Evolutionary conservation across 1,284 basidiomycete genomes (phyloP), one percentile per base, ranked within the genome.

Genomic region (Fomitopsis schrenkii): DNA sequence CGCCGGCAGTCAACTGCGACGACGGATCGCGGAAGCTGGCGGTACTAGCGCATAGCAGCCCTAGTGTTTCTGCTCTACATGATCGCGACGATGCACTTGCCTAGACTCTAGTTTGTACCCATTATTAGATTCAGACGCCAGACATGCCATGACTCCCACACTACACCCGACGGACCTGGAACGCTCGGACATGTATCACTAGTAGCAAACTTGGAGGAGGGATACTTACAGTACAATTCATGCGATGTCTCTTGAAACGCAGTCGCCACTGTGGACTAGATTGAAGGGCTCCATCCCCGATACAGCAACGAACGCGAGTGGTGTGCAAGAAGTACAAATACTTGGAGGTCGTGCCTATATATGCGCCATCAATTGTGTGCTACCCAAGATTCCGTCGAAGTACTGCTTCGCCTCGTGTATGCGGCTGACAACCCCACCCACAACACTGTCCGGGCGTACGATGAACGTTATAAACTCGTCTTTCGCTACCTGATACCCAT

Each of bases 361-460:
- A 17, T 30, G 52, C 30, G 15, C 19, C 17, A 17, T 22, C 8
- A 45, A 17, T 35, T 53, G 5, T 53, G 17, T 14, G 15, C 8
- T 17, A 12, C 42, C 22, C 12, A 53, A 53, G 14, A 53, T 12
- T 3, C 17, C 17, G 19, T 15, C 36, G 52, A 53, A 38, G 52
- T 53, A 70, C 40, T 42, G 22, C 36, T 62, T 52, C 28, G 67
- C 45, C 7, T 62, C 64, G n/a, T 59, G 59, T 8, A 50, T 54
- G 22, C 61, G 53, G 9, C 14, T 26, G 4, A 59, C 66, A 5
- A 63, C 57, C 15, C 65, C 70, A 5, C 70, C 70, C 6, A 70
- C 59, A 35, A 66, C 60, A 17, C 70, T 65, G 54, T 71, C 69
- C 19, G 69, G 70, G 22, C 70, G 57, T 7, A 68, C 64, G 46